These are phyloP conservation scores for Garcileccinum viscosum DNA, from an alignment of 1,284 basidiomycete genomes.

Conservation along the genomic window DNA sequence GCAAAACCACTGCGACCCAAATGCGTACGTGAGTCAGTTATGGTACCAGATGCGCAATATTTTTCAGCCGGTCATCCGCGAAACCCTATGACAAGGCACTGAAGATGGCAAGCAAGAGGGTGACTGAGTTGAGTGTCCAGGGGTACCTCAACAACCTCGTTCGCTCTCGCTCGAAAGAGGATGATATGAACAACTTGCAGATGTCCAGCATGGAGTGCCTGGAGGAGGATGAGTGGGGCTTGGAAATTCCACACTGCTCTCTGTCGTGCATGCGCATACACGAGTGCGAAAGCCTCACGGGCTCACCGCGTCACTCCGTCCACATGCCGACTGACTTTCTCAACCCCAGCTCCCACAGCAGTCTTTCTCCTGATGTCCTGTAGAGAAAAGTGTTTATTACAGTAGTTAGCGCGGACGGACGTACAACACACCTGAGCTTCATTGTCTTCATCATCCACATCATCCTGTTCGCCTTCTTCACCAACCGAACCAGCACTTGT, in stretches of 20 bases:
- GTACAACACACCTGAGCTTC: conserved; percentile 46
- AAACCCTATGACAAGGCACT: neutral
- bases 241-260: conserved; percentile 13
- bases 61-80: neutral
- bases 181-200: neutral
- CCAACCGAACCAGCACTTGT: conserved; percentile 14
- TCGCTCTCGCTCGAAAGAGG: neutral
- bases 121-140: neutral
- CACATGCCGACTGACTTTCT: conserved; percentile 70
- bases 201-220: neutral
- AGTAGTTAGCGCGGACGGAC: neutral
- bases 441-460: conserved; percentile 44
- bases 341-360: conserved; percentile 66
- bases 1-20: neutral
- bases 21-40: neutral
- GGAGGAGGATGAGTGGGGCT: conserved; percentile 6
- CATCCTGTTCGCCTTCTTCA: conserved; percentile 35
- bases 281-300: neutral
- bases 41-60: neutral
- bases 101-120: neutral
- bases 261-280: conserved; percentile 1
- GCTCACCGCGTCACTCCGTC: conserved; percentile 27
- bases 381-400: conserved; percentile 23
- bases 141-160: neutral
- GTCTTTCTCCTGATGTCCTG: conserved; percentile 44